These are phyloP conservation scores for Aegilops speltoides DNA, from an alignment of 176 grass and related monocot species.

Conservation along the genomic window DNA sequence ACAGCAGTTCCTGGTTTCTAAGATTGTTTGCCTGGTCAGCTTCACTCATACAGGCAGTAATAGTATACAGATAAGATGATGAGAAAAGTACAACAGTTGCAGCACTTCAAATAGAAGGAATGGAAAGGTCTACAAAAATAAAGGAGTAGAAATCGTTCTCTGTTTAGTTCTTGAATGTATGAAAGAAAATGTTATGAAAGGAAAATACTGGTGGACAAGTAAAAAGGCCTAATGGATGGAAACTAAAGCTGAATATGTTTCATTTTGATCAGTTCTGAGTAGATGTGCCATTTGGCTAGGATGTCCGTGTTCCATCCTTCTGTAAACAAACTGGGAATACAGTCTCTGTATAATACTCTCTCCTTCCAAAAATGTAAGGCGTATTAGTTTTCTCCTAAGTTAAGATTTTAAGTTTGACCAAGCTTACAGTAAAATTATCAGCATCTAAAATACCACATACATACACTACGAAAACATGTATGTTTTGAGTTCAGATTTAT, in stretches of 20 bases:
- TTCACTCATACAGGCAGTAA: slow-evolving; percentile 1
- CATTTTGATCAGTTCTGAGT: slow-evolving; percentile 3
- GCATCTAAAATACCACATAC: too few relatives aligned
- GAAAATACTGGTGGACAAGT: too few relatives aligned
- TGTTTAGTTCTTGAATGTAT: slow-evolving; percentile 2
- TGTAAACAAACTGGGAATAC: neutral
- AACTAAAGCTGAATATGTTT: slow-evolving; percentile 10
- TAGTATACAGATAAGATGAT: neutral
- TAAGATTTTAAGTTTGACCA: too few relatives aligned
- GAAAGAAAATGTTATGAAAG: too few relatives aligned
- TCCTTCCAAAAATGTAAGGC: too few relatives aligned
- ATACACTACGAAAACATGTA: too few relatives aligned
- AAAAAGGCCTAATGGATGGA: neutral
- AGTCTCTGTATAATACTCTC: neutral
- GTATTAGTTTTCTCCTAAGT: too few relatives aligned
- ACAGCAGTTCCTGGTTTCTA: neutral
- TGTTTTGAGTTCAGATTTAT: too few relatives aligned
- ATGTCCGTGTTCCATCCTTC: neutral
- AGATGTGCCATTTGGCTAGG: neutral
- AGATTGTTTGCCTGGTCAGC: neutral
- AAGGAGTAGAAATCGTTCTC: neutral
- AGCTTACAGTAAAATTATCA: too few relatives aligned
- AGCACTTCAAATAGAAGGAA: neutral
- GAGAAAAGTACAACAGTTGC: neutral
- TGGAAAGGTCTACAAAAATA: neutral